phyloP scores from a whole-genome alignment of 805 yeast species.

The Cyberlindnera misumaiensis region DNA sequence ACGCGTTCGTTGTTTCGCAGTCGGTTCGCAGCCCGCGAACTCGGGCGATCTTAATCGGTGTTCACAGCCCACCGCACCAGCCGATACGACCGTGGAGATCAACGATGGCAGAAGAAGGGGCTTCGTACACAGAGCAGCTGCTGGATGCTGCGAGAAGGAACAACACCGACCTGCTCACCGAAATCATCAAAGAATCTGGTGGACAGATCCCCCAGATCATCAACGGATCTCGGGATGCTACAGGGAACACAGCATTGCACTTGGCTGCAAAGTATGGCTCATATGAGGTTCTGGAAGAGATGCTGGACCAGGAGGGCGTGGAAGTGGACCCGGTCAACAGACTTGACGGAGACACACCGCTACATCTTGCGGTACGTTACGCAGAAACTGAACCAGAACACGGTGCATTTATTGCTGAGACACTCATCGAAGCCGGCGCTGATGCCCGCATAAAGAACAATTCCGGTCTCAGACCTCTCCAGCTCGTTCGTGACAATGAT shows the following conservation, averaged over 20 bases:
- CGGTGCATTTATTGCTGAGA: conserved; percentile 71
- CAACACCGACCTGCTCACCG: conserved; percentile 66
- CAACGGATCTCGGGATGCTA: conserved; percentile 66
- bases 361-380: conserved; percentile 79
- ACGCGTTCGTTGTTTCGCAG: too few relatives aligned
- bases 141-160: conserved; percentile 85
- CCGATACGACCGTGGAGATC: background rate
- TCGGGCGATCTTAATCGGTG: too few relatives aligned
- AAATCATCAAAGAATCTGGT: conserved; percentile 36
- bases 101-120: conserved; percentile 48
- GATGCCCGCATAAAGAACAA: conserved; percentile 62
- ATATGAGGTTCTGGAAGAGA: conserved; percentile 74
- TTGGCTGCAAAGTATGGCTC: conserved; percentile 76
- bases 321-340: conserved; percentile 79
- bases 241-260: conserved; percentile 78
- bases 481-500: conserved; percentile 52
- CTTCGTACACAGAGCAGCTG: conserved; percentile 69
- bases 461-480: conserved; percentile 67
- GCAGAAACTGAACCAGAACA: conserved; percentile 67
- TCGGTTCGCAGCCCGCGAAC: too few relatives aligned
- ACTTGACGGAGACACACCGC: conserved; percentile 77
- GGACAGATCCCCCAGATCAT: conserved; percentile 40
- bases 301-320: conserved; percentile 83
- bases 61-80: too few relatives aligned
- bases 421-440: conserved; percentile 85